Evolutionary conservation across 2,329 filamentous ascomycete genomes (phyloP), one percentile per base, ranked within the genome.

Genomic region (Fusarium siculi): DNA sequence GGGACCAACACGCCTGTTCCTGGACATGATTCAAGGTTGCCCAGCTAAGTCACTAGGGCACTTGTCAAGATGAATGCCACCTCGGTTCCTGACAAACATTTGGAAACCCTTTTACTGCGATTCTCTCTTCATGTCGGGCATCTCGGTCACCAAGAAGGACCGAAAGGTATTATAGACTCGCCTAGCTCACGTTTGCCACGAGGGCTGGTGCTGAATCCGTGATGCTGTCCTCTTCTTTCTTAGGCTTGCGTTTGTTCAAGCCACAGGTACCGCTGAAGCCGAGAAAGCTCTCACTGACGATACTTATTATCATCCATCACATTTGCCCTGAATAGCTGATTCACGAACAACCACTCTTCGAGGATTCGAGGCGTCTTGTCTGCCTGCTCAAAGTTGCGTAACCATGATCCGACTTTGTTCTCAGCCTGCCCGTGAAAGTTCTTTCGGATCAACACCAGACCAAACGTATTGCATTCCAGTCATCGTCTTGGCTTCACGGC

Each of bases 401-500:
- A 16, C 21, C 34, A 25, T 57, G 32, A 49, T 39, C 49, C 30
- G 34, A 32, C n/a, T 40, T 52, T 46, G 37, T 39, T 30, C 46
- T 40, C 15, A 62, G 44, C 49, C n/a, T 28, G 28, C 25, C 32
- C n/a, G n/a, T 18, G 23, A 52, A 63, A 43, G 50, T 61, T 32
- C 46, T 30, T 21, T 25, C n/a, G 10, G 36, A 57, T 49, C 50
- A 52, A 40, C 49, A 21, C 36, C 55, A 65, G 53, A 55, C 34
- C 53, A 66, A 54, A 68, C 7, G 23, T 43, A 19, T 25, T 56
- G 52, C 61, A 70, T 52, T 55, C 63, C 70, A 63, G 64, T 46
- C 42, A 7, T 37, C 6, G 18, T 42, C 65, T 69, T 59, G 59
- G 53, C 53, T 58, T 28, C 23, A 16, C 18, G 14, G 28, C 37